Evolutionary conservation across 371 early-diverging fungal genomes (phyloP).

Genomic region (Mortierella sp.): DNA sequence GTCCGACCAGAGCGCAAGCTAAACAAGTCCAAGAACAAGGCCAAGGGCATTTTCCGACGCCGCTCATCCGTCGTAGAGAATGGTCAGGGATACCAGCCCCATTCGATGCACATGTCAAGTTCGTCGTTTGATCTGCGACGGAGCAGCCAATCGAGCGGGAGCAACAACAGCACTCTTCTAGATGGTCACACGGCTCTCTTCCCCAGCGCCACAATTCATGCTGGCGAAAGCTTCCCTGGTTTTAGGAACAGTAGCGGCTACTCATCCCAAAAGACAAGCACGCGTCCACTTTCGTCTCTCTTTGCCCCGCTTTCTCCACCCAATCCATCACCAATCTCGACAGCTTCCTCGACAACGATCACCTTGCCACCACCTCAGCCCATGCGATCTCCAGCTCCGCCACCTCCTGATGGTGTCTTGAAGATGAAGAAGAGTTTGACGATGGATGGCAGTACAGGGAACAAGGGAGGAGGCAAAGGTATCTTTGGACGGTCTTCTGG

Average conservation of each 20-base stretch:
- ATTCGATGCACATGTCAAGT: constrained; percentile 33
- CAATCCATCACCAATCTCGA: neutral
- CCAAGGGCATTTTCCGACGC: constrained; percentile 50
- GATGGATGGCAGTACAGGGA: constrained; percentile 28
- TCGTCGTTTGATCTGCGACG: constrained; percentile 33
- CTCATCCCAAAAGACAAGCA: constrained; percentile 3
- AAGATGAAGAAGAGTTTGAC: constrained; percentile 59
- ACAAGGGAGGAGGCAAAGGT: neutral
- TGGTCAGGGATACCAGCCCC: constrained; percentile 31
- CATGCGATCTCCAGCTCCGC: constrained; percentile 20
- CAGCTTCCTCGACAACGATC: constrained; percentile 12
- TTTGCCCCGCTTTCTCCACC: constrained; percentile 19
- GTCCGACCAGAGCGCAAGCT: constrained; percentile 69
- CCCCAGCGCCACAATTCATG: constrained; percentile 41
- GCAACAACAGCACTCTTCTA: constrained; percentile 10
- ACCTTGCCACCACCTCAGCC: constrained; percentile 24
- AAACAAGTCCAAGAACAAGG: constrained; percentile 63
- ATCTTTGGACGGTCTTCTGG: constrained; percentile 26
- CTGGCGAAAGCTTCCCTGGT: constrained; percentile 39
- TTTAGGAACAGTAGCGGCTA: neutral
- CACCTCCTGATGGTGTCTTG: constrained; percentile 45
- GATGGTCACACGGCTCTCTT: constrained; percentile 18
- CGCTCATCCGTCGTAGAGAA: constrained; percentile 33
- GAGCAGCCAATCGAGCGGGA: constrained; percentile 17
- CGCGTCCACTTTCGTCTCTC: constrained; percentile 31